Evolutionary conservation across 2,329 filamentous ascomycete species (phyloP).

Genomic region (Seiridium unicorne): DNA sequence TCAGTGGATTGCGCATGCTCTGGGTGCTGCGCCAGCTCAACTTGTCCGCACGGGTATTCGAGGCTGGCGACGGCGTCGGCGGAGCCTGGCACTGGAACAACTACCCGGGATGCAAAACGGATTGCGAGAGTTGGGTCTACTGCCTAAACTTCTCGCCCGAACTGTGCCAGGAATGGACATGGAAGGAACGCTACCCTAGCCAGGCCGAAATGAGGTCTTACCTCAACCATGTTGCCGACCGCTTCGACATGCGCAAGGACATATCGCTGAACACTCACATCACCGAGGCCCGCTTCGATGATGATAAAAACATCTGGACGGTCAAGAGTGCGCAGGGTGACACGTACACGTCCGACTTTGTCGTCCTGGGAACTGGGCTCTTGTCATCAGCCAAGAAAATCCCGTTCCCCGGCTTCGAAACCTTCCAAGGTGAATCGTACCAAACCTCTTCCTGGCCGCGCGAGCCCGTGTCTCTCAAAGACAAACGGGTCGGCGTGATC

Average conservation of each 20-base stretch:
- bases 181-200: constrained; percentile 36
- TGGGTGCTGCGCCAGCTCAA: constrained; percentile 34
- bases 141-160: constrained; percentile 30
- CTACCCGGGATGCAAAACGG: constrained; percentile 41
- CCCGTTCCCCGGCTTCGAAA: constrained; percentile 29
- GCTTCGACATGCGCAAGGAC: constrained; percentile 40
- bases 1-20: constrained; percentile 31
- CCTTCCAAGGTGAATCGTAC: constrained; percentile 23
- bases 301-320: constrained; percentile 32
- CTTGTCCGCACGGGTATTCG: constrained; percentile 33
- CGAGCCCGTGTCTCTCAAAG: constrained; percentile 14
- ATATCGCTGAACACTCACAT: constrained; percentile 43
- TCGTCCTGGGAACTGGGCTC: constrained; percentile 30
- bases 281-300: constrained; percentile 36
- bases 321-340: constrained; percentile 22
- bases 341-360: constrained; percentile 21
- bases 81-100: constrained; percentile 44
- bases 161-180: constrained; percentile 43
- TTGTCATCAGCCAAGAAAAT: constrained; percentile 29
- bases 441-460: constrained; percentile 26
- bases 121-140: constrained; percentile 29
- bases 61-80: constrained; percentile 34
- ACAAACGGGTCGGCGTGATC: constrained; percentile 26
- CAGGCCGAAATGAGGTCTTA: constrained; percentile 41
- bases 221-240: constrained; percentile 43